Evolutionary conservation across 352 stramenopile species (phyloP).

Genomic region (Elongisporangium senticosum): DNA sequence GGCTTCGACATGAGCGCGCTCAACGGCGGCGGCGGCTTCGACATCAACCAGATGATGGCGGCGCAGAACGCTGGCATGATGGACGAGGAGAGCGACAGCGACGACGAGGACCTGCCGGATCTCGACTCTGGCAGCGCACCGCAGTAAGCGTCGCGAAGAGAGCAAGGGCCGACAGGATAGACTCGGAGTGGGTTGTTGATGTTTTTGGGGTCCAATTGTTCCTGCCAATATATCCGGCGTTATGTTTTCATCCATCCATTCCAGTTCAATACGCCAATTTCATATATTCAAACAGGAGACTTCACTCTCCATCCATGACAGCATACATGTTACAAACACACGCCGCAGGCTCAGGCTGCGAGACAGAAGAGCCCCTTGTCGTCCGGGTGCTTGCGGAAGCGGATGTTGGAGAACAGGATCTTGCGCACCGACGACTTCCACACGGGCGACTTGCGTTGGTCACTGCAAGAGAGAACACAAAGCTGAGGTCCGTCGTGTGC

Average conservation of each 20-base stretch:
- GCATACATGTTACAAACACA: neutral
- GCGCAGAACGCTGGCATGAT: constrained; percentile 81
- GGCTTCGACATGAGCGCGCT: constrained; percentile 87
- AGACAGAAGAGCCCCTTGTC: constrained; percentile 74
- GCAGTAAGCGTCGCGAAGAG: neutral
- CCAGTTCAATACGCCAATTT: neutral
- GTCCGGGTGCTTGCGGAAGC: constrained; percentile 71
- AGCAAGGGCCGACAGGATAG: constrained; percentile 1
- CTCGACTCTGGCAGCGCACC: constrained; percentile 50
- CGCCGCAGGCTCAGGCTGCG: constrained; percentile 26
- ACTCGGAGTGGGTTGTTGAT: neutral
- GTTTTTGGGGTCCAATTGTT: neutral
- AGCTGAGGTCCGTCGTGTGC: constrained; percentile 7
- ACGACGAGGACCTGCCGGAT: constrained; percentile 84
- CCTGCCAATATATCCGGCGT: neutral
- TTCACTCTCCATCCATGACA: neutral
- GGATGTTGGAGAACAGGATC: constrained; percentile 85
- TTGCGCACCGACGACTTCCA: constrained; percentile 89
- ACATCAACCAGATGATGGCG: constrained; percentile 94
- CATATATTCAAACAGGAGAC: neutral
- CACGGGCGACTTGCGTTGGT: constrained; percentile 82
- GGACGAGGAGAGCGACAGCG: constrained; percentile 54
- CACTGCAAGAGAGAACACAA: constrained; percentile 21
- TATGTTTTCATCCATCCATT: neutral
- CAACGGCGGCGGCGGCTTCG: constrained; percentile 87